Conservation (phyloP, 1,284 basidiomycete species). For the Phenoliferia sp. region DNA sequence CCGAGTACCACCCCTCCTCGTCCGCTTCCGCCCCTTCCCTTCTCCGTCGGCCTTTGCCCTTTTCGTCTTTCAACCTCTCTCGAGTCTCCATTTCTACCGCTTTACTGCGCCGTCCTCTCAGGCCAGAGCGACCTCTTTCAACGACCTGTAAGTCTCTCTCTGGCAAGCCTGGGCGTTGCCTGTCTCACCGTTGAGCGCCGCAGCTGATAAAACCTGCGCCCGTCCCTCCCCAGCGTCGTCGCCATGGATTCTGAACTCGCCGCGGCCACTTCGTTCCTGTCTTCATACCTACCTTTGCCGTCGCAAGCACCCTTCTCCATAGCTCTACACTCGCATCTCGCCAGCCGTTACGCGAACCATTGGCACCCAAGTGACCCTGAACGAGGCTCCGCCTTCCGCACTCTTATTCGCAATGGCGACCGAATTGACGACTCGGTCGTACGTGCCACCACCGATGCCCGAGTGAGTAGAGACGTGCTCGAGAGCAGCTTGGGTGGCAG, state of each 20-base stretch:
- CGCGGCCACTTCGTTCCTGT: slow-evolving; percentile 25
- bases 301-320: background rate
- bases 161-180: background rate
- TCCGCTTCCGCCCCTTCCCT: too few relatives aligned
- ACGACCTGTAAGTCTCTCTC: too few relatives aligned
- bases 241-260: slow-evolving; percentile 25
- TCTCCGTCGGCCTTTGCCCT: too few relatives aligned
- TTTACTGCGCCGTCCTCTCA: too few relatives aligned
- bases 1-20: too few relatives aligned
- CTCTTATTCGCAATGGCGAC: slow-evolving; percentile 22
- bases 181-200: background rate
- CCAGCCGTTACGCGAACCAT: slow-evolving; percentile 28
- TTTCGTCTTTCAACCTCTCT: too few relatives aligned
- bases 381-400: slow-evolving; percentile 35
- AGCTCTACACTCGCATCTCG: slow-evolving; percentile 13
- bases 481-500: slow-evolving; percentile 4
- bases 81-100: too few relatives aligned
- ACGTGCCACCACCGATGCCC: slow-evolving; percentile 2
- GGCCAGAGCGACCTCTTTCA: too few relatives aligned
- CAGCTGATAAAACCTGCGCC: background rate
- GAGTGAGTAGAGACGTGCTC: background rate
- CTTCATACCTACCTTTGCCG: slow-evolving; percentile 16
- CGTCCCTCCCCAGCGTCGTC: background rate
- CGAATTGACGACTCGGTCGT: slow-evolving; percentile 19
- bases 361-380: slow-evolving; percentile 36